Conservation (phyloP, 176 grass and related monocot genomes). For the Avena atlantica region DNA sequence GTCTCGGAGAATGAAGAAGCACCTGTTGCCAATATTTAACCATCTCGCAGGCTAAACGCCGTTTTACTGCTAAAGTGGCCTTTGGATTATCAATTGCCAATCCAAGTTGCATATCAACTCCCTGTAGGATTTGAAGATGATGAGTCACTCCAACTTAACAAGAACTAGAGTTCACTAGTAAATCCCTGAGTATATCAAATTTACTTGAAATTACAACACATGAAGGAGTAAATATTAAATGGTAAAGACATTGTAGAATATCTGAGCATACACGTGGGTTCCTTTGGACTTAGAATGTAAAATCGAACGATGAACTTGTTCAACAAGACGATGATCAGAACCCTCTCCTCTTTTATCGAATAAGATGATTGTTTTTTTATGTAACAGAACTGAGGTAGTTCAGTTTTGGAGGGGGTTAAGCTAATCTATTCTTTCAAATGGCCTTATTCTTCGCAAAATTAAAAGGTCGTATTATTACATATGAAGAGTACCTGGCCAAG, state of each 20-base stretch:
- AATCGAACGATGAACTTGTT: neutral
- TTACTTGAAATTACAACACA: slow-evolving; percentile 15
- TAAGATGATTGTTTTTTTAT: neutral
- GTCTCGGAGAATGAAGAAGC: slow-evolving; percentile 25
- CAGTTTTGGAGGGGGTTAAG: neutral
- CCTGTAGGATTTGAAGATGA: slow-evolving; percentile 47
- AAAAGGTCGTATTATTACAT: neutral
- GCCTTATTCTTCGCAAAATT: neutral
- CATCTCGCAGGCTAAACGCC: slow-evolving; percentile 85
- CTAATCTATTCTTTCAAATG: neutral
- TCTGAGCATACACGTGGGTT: neutral
- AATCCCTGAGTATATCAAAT: neutral
- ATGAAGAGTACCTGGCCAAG: slow-evolving; percentile 65
- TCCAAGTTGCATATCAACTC: slow-evolving; percentile 84
- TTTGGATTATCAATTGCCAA: slow-evolving; percentile 89
- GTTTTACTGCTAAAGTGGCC: slow-evolving; percentile 84
- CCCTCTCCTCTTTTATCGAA: neutral
- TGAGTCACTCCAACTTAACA: slow-evolving; percentile 28
- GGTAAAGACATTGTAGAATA: neutral
- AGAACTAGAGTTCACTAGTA: neutral
- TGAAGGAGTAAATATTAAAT: neutral
- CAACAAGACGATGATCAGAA: neutral
- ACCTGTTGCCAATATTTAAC: slow-evolving; percentile 90
- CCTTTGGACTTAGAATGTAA: neutral
- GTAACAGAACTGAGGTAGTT: neutral